Evolutionary conservation across 2,329 filamentous ascomycete species (phyloP).

Genomic region (Colletotrichum filicis): DNA sequence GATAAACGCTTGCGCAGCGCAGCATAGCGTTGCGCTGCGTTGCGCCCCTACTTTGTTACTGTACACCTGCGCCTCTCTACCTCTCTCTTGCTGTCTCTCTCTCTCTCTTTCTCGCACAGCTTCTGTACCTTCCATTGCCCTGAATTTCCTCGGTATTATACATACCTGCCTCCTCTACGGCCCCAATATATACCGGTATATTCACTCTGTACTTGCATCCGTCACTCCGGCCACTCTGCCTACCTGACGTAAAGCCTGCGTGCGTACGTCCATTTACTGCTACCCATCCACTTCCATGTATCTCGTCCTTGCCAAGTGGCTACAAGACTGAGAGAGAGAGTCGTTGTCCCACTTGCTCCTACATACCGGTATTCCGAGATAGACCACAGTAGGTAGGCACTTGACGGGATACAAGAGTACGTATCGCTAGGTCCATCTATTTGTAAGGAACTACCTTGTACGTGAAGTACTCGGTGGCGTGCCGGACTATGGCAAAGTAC

Average conservation of each 20-base stretch:
- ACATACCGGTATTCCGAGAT: not conserved
- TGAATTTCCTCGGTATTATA: not conserved
- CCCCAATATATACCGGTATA: not conserved
- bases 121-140: not conserved
- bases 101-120: not conserved
- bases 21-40: conserved; percentile 21
- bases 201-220: conserved; percentile 24
- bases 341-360: not conserved
- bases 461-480: conserved; percentile 22
- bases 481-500: conserved; percentile 27
- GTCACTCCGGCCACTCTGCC: not conserved
- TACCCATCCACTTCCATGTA: not conserved
- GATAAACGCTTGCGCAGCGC: conserved; percentile 31
- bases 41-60: not conserved
- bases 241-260: not conserved
- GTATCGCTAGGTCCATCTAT: not conserved
- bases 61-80: conserved; percentile 5
- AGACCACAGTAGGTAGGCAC: not conserved
- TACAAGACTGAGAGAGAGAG: not conserved
- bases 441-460: conserved; percentile 23
- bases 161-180: not conserved
- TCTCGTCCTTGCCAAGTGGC: not conserved
- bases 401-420: not conserved
- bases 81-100: not conserved
- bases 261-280: not conserved